Base-by-base conservation (phyloP, 169 alveolate species). In the Cryptosporidium tyzzeri region DNA sequence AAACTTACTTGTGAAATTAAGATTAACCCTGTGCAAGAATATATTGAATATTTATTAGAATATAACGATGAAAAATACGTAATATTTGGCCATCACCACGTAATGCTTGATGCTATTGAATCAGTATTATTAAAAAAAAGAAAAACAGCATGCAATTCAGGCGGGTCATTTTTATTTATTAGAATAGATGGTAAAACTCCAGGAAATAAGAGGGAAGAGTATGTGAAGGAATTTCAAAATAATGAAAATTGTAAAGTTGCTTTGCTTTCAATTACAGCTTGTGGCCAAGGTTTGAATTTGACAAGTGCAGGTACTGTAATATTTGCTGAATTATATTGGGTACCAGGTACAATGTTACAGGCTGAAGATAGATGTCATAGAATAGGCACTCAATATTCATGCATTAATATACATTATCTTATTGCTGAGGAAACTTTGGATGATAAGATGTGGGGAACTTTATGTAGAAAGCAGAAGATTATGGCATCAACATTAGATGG, bases 321-420 rank as follows among this genome's bases (percentile, higher is more conserved):
- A 48, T 97, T 98, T 91, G 99, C 99, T 23, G 99, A 98, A 92
- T 91, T 98, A 86, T 95, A 94, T 86, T 98, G 99, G 99, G 98
- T 98, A 18, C 99, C 99, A 14, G 99, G 99, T 3, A 93, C 94
- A 67, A 96, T 98, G 96, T 91, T 95, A 21, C 98, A 98, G 93
- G 99, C 99, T 12, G 99, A 98, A 93, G 99, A 97, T 93, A 92
- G 99, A 33, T 99, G 97, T 35, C 99, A 98, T 92, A 94, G 99
- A 58, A 97, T 98, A 29, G 99, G 99, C 12, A 93, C 96, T 16
- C 87, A 93, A 70, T 94, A 93, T 91, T 80, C 93, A 21, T 70
- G 84, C 26, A 93, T 96, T 62, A 91, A 96, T 70, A 85, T 96
- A 26, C 96, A 96, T 92, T 96, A 96, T 73, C 86, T 96, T 45